A percentile compares a stretch with the other conserved stretches of the same genome.
phyloP scores from a whole-genome alignment of 2,329 filamentous ascomycete species.

The Colletotrichum sp. region DNA sequence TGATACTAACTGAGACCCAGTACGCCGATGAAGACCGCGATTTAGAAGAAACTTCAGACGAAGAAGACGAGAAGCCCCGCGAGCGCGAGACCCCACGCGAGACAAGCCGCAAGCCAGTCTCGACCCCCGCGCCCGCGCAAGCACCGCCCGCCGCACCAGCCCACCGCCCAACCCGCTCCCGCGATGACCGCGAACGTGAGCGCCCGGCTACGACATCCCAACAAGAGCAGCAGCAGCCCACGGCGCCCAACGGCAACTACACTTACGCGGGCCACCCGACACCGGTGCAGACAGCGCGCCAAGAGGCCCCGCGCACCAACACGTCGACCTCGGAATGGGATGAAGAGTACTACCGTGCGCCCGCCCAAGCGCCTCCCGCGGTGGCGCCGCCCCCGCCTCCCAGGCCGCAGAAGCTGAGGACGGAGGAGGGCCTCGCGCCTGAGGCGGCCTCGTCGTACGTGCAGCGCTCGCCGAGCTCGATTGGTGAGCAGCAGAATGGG shows the following conservation, averaged over 20 bases:
- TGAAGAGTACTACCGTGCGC: conserved; percentile 25
- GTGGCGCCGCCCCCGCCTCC: conserved; percentile 35
- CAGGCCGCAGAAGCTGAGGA: conserved; percentile 36
- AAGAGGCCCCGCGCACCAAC: conserved; percentile 12
- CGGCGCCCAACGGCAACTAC: conserved; percentile 5
- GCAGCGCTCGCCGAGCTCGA: background rate
- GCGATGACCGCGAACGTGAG: conserved; percentile 3
- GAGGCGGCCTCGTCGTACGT: background rate
- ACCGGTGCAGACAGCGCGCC: background rate
- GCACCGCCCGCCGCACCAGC: background rate
- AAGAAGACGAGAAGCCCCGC: conserved; percentile 25
- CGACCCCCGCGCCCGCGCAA: background rate
- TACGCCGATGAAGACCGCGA: conserved; percentile 31
- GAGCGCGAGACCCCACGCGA: background rate
- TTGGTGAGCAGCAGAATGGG: conserved; percentile 7
- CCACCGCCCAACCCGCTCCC: background rate
- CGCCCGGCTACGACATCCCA: background rate
- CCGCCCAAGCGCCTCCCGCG: conserved; percentile 15
- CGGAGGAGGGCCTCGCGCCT: conserved; percentile 20
- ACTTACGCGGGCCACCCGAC: background rate
- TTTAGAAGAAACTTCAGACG: conserved; percentile 29
- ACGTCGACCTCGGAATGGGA: conserved; percentile 14
- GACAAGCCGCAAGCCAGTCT: conserved; percentile 12
- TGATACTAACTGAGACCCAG: conserved; percentile 5
- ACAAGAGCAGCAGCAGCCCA: background rate